Conservation (phyloP, 345 rosid species). For the Citrus maxima region DNA sequence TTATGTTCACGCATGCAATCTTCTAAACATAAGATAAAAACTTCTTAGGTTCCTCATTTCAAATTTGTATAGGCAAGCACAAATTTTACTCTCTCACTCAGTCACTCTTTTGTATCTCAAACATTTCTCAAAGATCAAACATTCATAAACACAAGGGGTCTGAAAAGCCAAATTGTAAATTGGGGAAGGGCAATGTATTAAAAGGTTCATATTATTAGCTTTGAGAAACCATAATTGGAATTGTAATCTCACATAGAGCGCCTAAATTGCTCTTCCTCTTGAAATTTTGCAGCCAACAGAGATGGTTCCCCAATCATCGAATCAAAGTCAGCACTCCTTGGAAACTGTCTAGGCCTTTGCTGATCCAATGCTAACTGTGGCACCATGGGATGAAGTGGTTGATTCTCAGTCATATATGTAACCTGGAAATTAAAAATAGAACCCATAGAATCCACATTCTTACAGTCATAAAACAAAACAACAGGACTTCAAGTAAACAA, state of each 20-base stretch:
- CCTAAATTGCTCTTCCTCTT: slow-evolving; percentile 7
- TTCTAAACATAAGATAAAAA: neutral
- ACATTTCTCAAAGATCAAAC: neutral
- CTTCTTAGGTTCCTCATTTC: neutral
- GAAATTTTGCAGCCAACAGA: slow-evolving; percentile 3
- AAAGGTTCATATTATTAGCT: slow-evolving; percentile 9
- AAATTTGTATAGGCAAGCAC: neutral
- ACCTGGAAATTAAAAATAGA: slow-evolving; percentile 16
- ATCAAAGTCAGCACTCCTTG: neutral
- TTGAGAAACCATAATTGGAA: slow-evolving; percentile 10
- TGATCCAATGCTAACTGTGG: slow-evolving; percentile 1
- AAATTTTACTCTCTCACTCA: neutral
- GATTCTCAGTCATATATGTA: neutral
- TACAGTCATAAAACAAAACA: neutral
- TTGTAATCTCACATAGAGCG: neutral
- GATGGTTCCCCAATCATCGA: slow-evolving; percentile 7
- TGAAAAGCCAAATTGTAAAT: slow-evolving; percentile 3
- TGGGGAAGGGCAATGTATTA: neutral
- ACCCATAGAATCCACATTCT: neutral
- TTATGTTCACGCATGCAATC: neutral
- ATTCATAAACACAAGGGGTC: neutral
- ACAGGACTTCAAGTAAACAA: neutral
- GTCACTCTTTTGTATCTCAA: neutral
- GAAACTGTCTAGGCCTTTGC: slow-evolving; percentile 15
- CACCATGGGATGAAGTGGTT: neutral